Percentiles rank a stretch among this genome's conserved stretches.
Evolutionary conservation across 306 rosid species (phyloP).

Genomic region (Calophaca sinica): DNA sequence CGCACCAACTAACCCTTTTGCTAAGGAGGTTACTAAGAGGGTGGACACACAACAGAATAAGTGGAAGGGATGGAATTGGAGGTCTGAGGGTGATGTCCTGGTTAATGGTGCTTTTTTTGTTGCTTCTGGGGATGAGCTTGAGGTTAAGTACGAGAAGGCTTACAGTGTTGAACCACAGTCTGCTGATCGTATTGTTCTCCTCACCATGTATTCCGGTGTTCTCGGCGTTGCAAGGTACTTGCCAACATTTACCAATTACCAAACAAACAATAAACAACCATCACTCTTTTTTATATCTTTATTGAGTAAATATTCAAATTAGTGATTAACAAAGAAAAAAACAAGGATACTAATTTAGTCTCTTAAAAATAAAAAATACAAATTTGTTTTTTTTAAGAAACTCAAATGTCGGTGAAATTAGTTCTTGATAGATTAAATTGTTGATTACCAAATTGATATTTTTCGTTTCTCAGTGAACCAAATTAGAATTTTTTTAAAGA

Average conservation of each 20-base stretch:
- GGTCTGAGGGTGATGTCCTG: slow-evolving; percentile 88
- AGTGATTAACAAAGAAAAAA: no score
- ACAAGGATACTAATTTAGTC: no score
- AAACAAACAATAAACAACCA: no score
- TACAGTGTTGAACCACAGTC: slow-evolving; percentile 91
- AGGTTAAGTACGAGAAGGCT: slow-evolving; percentile 92
- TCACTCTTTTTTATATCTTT: no score
- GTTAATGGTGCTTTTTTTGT: slow-evolving; percentile 88
- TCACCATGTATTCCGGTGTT: slow-evolving; percentile 78
- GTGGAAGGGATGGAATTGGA: slow-evolving; percentile 96
- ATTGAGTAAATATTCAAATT: no score
- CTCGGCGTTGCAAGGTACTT: slow-evolving; percentile 80
- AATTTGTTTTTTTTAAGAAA: no score
- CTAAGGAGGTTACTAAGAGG: slow-evolving; percentile 91
- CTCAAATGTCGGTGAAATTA: no score
- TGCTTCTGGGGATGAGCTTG: slow-evolving; percentile 73
- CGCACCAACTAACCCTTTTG: slow-evolving; percentile 72
- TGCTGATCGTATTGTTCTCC: slow-evolving; percentile 70
- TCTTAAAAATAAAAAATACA: no score
- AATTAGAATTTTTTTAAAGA: background rate
- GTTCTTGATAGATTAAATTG: no score
- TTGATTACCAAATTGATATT: no score
- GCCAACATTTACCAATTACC: no score
- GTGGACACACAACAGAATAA: slow-evolving; percentile 65
- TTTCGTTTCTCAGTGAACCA: no score